Base-by-base conservation (phyloP, 257 asterid genomes). In the Paraleonurus japonicus region DNA sequence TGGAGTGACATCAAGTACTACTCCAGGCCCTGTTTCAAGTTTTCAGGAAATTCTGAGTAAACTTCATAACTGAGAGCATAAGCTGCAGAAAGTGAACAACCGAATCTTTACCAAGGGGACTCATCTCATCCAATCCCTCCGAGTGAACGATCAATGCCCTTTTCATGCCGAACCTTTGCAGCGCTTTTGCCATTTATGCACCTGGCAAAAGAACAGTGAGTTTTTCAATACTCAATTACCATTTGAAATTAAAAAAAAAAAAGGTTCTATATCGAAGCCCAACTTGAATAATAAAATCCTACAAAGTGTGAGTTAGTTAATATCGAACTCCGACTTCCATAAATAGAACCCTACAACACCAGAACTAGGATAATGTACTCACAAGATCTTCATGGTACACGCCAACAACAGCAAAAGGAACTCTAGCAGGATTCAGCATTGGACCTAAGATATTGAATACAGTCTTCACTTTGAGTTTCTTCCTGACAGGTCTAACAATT, bases 81-180 rank as follows among this genome's bases (percentile, higher is more conserved):
- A 33, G 77, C 27, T 20, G 23, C 12, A 58, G 10, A 11, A 43
- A 16, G 24, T 41, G 39, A 4, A 47, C 47, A 55, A 65, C 30
- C 26, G 76, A 39, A 67, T 75, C 76, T 80, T 51, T 79, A 89
- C 96, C 96, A n/a, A 86, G 89, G 74, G 96, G 93, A 55, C 92
- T 89, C 88, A 89, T 89, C 72, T 86, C 93, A 60, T 89, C 93
- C 69, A 89, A 81, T 43, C 96, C 93, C 72, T 86, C 87, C 2
- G 93, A 89, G 81, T 89, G 96, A 80, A 89, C 92, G n/a, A 89
- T 80, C 79, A 86, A 69, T 8, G 93, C 88, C 73, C 93, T 70
- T 73, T 81, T 79, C 96, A 86, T 86, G 77, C 96, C 96, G 57
- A 80, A 89, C 24, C 84, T 77, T 71, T 89, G 96, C 16, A 89